Conservation (phyloP, 2,329 filamentous ascomycete species). For the Epichloe gansuensis region DNA sequence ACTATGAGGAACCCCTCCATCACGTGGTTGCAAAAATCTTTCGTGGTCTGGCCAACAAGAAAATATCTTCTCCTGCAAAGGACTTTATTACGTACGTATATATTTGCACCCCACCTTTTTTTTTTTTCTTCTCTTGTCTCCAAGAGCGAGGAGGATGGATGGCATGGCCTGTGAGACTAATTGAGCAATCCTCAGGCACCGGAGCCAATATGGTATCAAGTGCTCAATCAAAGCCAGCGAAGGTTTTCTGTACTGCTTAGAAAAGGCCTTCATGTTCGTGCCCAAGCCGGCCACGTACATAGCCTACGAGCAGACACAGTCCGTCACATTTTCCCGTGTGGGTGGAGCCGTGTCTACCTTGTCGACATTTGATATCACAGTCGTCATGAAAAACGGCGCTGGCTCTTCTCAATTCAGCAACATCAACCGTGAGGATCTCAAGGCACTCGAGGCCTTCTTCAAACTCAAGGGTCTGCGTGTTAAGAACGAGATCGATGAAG, state of each 20-base stretch:
- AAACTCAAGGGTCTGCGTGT: slow-evolving; percentile 88
- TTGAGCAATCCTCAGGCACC: slow-evolving; percentile 44
- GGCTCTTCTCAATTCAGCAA: slow-evolving; percentile 96
- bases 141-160: neutral
- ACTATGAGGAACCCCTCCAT: slow-evolving; percentile 89
- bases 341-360: slow-evolving; percentile 86
- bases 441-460: slow-evolving; percentile 94
- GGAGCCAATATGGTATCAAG: slow-evolving; percentile 89
- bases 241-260: slow-evolving; percentile 89
- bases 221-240: slow-evolving; percentile 99
- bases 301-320: slow-evolving; percentile 81
- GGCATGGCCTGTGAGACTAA: neutral
- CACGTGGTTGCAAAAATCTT: slow-evolving; percentile 94
- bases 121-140: neutral
- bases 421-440: slow-evolving; percentile 96
- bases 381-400: slow-evolving; percentile 74
- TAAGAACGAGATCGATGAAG: slow-evolving; percentile 98
- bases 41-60: slow-evolving; percentile 86
- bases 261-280: slow-evolving; percentile 98
- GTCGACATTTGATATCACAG: slow-evolving; percentile 93
- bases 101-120: neutral
- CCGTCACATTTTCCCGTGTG: slow-evolving; percentile 90
- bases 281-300: slow-evolving; percentile 97
- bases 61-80: slow-evolving; percentile 83
- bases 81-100: slow-evolving; percentile 65